Evolutionary conservation across 306 rosid species (phyloP), one percentile per base, ranked within the genome.

Genomic region (Dicorynia guianensis): DNA sequence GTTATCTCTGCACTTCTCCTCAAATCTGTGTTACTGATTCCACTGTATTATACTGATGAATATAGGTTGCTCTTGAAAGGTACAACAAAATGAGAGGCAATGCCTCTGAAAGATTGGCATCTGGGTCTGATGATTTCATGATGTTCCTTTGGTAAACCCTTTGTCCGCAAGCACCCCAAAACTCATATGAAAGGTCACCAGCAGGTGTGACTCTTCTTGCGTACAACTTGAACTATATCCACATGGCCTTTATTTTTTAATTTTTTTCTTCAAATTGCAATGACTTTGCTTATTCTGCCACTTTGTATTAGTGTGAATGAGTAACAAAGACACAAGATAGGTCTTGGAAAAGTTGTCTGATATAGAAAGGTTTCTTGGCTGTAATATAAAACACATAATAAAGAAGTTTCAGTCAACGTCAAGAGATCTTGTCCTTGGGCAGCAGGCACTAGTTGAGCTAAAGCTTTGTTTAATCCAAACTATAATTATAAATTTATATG

Each of bases 141-240:
- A 95, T 95, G 99, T 92, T 89, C 69, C 92, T 95, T 63, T 95
- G 97, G 99, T n/a, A 97, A 95, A 78, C 99, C 99, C 15, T 87
- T 83, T 34, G 80, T 89, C 83, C 87, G 87, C 90, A 92, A 90
- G 84, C 92, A 89, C 39, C 99, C 92, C 7, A 95, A 92, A 86
- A 84, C 93, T 63, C 93, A 93, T 76, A 80, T 92, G 97, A 92
- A 96, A 34, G 99, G 97, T 75, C 99, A 95, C 84, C 97, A 95
- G 74, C 96, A 86, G 97, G 99, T 95, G 72, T 55, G 48, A 57
- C 36, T 35, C 12, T 62, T 44, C 42, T 62, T 40, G n/a, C 18
- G 4, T 20, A 44, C 40, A 47, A 6, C 7, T 49, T 11, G 35
- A 50, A 53, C 52, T n/a, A 47, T 75, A 69, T n/a, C n/a, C n/a